Evolutionary conservation across 1,284 basidiomycete species (phyloP).

Genomic region (Sutorius eximius): DNA sequence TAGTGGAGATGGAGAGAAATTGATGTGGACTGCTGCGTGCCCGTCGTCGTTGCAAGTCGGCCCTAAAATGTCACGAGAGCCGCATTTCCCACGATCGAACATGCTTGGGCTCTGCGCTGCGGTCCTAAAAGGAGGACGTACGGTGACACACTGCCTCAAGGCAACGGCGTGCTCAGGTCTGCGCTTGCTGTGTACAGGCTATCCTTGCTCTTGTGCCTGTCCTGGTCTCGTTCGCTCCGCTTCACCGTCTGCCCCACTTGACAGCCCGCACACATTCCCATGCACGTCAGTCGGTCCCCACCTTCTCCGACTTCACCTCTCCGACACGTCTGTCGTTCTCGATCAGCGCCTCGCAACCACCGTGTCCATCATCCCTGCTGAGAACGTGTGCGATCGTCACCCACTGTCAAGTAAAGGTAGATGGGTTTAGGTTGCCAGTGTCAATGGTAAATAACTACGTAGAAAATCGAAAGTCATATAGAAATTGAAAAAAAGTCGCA

Average conservation of each 20-base stretch:
- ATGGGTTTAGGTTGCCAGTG: constrained; percentile 8
- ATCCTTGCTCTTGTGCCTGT: constrained; percentile 1
- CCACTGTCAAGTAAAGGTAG: constrained; percentile 12
- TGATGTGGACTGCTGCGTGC: constrained; percentile 2
- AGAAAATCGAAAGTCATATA: constrained; percentile 33
- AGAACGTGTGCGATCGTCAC: constrained; percentile 24
- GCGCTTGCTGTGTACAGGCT: constrained; percentile 16
- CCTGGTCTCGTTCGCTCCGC: background rate
- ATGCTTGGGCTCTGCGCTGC: background rate
- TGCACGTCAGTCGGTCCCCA: constrained; percentile 13
- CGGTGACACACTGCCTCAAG: constrained; percentile 23
- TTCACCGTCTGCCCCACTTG: constrained; percentile 8
- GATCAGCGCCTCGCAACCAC: background rate
- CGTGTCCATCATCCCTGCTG: background rate
- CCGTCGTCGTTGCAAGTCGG: constrained; percentile 9
- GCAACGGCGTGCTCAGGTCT: constrained; percentile 15
- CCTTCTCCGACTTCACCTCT: background rate
- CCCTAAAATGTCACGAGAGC: constrained; percentile 30
- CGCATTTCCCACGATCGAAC: constrained; percentile 25
- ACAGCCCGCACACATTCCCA: constrained; percentile 14
- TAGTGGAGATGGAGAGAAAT: constrained; percentile 17
- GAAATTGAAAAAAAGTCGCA: constrained; percentile 10
- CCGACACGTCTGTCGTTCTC: background rate
- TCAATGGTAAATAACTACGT: constrained; percentile 27
- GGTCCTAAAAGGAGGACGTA: background rate